phyloP scores from a whole-genome alignment of 2,329 filamentous ascomycete species.

The Capronia americana region DNA sequence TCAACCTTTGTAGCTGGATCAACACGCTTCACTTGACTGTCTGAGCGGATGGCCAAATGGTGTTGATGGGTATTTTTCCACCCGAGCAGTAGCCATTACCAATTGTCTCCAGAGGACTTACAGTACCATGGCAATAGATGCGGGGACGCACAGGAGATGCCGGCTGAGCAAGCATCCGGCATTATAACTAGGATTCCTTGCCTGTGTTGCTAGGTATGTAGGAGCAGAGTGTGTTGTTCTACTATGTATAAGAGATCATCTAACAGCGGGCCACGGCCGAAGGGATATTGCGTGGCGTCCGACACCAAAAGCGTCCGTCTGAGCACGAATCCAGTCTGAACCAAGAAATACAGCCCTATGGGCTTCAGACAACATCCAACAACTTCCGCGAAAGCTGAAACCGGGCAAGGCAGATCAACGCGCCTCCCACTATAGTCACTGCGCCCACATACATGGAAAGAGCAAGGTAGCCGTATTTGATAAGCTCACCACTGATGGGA shows the following conservation, averaged over 20 bases:
- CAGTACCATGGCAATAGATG: background rate
- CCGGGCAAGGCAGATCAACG: slow-evolving; percentile 17
- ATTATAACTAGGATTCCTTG: background rate
- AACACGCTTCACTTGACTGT: background rate
- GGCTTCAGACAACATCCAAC: slow-evolving; percentile 11
- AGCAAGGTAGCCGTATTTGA: slow-evolving; percentile 50
- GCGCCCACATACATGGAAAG: slow-evolving; percentile 46
- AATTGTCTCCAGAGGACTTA: background rate
- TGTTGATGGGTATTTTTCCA: background rate
- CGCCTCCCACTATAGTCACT: slow-evolving; percentile 7
- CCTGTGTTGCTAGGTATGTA: background rate
- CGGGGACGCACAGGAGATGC: background rate
- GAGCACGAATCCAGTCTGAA: background rate
- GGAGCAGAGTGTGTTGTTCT: background rate
- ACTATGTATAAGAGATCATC: background rate
- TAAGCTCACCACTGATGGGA: slow-evolving; percentile 52
- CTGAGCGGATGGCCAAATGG: background rate
- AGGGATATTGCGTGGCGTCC: background rate
- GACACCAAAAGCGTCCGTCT: background rate
- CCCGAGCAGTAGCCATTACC: background rate
- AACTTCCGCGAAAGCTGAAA: slow-evolving; percentile 21
- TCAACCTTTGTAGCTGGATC: background rate
- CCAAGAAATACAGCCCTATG: background rate
- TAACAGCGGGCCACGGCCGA: background rate
- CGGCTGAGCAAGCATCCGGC: background rate